Evolutionary conservation across 148 eudicot species (phyloP), one percentile per base, ranked within the genome.

Genomic region (Cornus controversa): DNA sequence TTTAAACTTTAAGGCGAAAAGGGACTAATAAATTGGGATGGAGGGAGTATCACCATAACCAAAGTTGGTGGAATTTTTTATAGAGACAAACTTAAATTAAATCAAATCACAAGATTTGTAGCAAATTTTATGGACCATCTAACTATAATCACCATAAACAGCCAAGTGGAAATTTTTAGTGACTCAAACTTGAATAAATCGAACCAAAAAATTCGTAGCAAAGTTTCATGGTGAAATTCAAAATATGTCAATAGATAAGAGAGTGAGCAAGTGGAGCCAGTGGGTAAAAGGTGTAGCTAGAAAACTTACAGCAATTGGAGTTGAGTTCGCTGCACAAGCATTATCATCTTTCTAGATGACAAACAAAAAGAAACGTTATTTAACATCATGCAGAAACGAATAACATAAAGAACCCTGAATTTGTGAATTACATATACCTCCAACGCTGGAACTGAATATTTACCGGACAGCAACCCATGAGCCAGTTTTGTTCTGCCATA

Each of bases 381-480:
- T 66, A 37, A 66, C 70, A 75, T 3, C 54, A 10, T 47, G 27
- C 36, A 54, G 73, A 69, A 47, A 47, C 45, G 54, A 70, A 66
- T 40, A 70, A 72, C 72, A 47, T 70, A 66, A 69, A 70, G 34
- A 45, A 10, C 28, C n/a, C 40, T 54, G 13, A 20, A 16, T 22
- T 14, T 23, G 47, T 47, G 64, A 29, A 62, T 60, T 45, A 69
- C 72, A 73, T 83, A 72, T 77, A 95, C 99, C 99, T 93, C 90
- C 74, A 84, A 53, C 66, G 88, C 82, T 11, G 92, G 96, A 81
- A 82, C 72, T 28, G 99, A 91, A 81, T 93, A 96, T 87, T 87
- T 96, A 76, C 99, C 98, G 71, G 99, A 96, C 67, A 96, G 87
- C 89, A 96, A 80, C 28, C 99, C 99, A 83, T 93, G 92, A 37